These are phyloP conservation scores for Solanum lignicaule DNA, from an alignment of 257 asterid genomes.

Conservation along the genomic window DNA sequence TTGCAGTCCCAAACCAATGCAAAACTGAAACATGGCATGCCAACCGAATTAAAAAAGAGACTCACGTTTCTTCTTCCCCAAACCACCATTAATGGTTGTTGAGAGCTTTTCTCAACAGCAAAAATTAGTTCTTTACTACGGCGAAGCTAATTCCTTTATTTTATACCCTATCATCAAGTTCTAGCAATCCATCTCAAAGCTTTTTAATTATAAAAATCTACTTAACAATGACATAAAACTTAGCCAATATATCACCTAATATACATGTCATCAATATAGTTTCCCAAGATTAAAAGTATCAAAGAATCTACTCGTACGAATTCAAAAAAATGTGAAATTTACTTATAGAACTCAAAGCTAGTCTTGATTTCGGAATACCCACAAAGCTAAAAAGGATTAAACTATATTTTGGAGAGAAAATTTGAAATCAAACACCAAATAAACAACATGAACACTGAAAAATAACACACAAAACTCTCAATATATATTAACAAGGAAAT, in stretches of 20 bases:
- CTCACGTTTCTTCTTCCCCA: not conserved
- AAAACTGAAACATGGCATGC: not conserved
- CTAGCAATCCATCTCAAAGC: slow-evolving; percentile 90
- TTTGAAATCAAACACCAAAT: not conserved
- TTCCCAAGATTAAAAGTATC: not conserved
- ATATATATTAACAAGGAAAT: not conserved
- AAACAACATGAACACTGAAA: not conserved
- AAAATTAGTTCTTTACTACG: not conserved
- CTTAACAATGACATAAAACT: slow-evolving; percentile 62
- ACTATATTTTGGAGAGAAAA: not conserved
- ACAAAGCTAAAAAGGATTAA: too few relatives aligned
- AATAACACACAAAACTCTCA: not conserved
- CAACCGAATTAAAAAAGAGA: not conserved
- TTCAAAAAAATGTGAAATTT: not conserved
- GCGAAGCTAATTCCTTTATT: not conserved
- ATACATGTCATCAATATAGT: not conserved
- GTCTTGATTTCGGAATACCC: not conserved
- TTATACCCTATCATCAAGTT: slow-evolving; percentile 71
- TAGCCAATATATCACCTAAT: slow-evolving; percentile 11
- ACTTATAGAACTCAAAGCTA: not conserved
- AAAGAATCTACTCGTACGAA: not conserved
- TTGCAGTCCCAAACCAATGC: not conserved
- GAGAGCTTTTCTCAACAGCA: not conserved
- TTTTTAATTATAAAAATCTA: slow-evolving; percentile 78
- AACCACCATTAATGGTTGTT: not conserved